Conservation (phyloP, 495 filamentous ascomycete genomes). For the Baudoinia panamericana region DNA sequence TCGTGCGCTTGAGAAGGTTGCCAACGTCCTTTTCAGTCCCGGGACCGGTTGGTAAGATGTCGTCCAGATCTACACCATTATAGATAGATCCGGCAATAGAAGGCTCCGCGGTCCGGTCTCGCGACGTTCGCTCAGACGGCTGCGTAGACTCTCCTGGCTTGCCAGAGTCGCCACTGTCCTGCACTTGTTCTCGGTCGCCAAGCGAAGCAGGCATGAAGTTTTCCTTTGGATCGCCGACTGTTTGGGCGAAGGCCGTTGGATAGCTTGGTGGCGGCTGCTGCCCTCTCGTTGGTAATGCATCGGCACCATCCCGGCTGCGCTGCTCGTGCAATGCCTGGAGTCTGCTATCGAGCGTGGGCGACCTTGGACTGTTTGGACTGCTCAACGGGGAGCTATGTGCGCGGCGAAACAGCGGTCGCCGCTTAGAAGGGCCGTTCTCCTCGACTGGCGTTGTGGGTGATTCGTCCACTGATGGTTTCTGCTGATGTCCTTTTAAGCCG, state of each 20-base stretch:
- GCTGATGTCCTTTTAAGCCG: constrained; percentile 43
- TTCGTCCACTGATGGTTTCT: constrained; percentile 23
- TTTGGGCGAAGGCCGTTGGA: no score
- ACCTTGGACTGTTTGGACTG: constrained; percentile 14
- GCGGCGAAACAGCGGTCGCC: constrained; percentile 6
- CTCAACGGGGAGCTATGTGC: constrained; percentile 7
- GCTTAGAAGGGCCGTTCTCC: background rate
- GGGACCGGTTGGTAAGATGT: constrained; percentile 20
- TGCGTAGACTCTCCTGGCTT: background rate
- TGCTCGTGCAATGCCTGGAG: background rate
- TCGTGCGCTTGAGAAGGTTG: constrained; percentile 28
- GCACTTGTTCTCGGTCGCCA: background rate
- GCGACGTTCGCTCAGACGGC: background rate
- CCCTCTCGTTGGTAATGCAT: background rate
- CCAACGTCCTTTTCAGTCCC: constrained; percentile 19
- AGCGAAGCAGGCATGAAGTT: no score
- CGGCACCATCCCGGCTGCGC: background rate
- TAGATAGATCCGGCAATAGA: constrained; percentile 28
- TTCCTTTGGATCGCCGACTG: no score
- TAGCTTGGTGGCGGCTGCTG: no score
- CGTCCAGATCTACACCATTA: constrained; percentile 23
- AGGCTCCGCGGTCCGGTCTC: constrained; percentile 15
- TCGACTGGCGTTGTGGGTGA: constrained; percentile 10
- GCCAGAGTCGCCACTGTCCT: background rate
- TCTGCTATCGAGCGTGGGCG: background rate